Evolutionary conservation across 768 basidiomycete species (phyloP).

Genomic region (Rhodocollybia butyracea): DNA sequence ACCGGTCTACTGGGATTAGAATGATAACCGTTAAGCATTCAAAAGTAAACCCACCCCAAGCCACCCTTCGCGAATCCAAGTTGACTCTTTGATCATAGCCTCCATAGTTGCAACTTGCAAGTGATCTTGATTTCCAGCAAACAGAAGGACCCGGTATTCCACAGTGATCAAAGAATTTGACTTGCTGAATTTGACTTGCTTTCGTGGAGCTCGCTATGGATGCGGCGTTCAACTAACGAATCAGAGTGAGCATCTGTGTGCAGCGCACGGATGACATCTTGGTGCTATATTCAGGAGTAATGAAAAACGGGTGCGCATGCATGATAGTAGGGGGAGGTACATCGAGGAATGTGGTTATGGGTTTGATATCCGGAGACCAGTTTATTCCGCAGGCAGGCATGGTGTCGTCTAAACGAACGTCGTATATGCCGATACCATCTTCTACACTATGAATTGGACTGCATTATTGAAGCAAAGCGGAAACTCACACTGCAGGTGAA

Average conservation of each 20-base stretch:
- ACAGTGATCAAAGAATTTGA: slow-evolving; percentile 72
- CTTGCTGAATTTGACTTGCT: slow-evolving; percentile 34
- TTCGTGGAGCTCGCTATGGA: slow-evolving; percentile 61
- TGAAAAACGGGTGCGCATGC: background rate
- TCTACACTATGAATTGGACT: slow-evolving; percentile 46
- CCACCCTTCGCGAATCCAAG: slow-evolving; percentile 84
- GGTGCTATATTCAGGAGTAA: slow-evolving; percentile 35
- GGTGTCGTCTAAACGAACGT: slow-evolving; percentile 85
- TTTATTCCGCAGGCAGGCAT: slow-evolving; percentile 93
- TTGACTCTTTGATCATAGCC: slow-evolving; percentile 74
- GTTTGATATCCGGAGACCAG: slow-evolving; percentile 87
- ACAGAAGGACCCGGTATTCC: slow-evolving; percentile 81
- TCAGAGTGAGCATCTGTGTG: slow-evolving; percentile 78
- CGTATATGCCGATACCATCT: slow-evolving; percentile 89
- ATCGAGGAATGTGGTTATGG: slow-evolving; percentile 73
- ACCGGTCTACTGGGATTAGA: slow-evolving; percentile 43
- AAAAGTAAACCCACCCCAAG: slow-evolving; percentile 60
- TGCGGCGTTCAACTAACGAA: slow-evolving; percentile 86
- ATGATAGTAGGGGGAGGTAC: slow-evolving; percentile 60
- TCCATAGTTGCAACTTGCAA: slow-evolving; percentile 99
- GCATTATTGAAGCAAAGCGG: background rate
- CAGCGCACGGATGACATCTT: slow-evolving; percentile 76
- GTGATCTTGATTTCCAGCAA: slow-evolving; percentile 92
- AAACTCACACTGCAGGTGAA: slow-evolving; percentile 34
- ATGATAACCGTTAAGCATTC: background rate